These are phyloP conservation scores for Eucalyptus microcorys DNA, from an alignment of 345 rosid species.

Conservation along the genomic window DNA sequence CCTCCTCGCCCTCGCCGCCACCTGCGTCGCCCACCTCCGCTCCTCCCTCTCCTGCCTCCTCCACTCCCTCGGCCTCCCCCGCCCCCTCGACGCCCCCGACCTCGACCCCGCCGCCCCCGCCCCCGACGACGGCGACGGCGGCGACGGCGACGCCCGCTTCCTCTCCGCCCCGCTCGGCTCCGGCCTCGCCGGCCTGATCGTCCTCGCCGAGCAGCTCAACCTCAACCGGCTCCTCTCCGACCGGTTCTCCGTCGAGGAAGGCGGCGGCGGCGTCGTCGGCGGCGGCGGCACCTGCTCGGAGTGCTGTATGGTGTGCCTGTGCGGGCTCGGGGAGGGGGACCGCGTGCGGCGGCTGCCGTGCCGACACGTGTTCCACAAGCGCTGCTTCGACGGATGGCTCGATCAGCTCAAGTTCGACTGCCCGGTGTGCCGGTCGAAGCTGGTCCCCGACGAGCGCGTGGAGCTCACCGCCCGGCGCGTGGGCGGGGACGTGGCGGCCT, in stretches of 20 bases:
- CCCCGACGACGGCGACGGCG: not conserved
- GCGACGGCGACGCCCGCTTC: not conserved
- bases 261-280: not conserved
- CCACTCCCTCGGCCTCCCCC: slow-evolving; percentile 9
- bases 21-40: slow-evolving; percentile 32
- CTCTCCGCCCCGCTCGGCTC: slow-evolving; percentile 16
- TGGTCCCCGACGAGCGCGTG: slow-evolving; percentile 36
- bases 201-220: slow-evolving; percentile 64
- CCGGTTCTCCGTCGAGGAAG: slow-evolving; percentile 6
- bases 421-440: slow-evolving; percentile 59
- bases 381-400: slow-evolving; percentile 82
- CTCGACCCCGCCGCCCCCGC: not conserved
- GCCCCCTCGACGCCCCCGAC: not conserved
- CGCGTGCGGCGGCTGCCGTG: slow-evolving; percentile 69
- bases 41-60: slow-evolving; percentile 19
- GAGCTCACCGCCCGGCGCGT: slow-evolving; percentile 36
- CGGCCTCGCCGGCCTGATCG: slow-evolving; percentile 34
- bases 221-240: slow-evolving; percentile 36
- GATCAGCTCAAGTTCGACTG: slow-evolving; percentile 54
- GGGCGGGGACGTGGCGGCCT: slow-evolving; percentile 28
- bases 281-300: not conserved
- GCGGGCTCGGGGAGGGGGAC: slow-evolving; percentile 58
- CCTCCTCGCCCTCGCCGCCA: slow-evolving; percentile 53
- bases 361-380: slow-evolving; percentile 75
- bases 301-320: slow-evolving; percentile 59